These are phyloP conservation scores for Agaricus blazei DNA, from an alignment of 768 basidiomycete species.

Conservation along the genomic window DNA sequence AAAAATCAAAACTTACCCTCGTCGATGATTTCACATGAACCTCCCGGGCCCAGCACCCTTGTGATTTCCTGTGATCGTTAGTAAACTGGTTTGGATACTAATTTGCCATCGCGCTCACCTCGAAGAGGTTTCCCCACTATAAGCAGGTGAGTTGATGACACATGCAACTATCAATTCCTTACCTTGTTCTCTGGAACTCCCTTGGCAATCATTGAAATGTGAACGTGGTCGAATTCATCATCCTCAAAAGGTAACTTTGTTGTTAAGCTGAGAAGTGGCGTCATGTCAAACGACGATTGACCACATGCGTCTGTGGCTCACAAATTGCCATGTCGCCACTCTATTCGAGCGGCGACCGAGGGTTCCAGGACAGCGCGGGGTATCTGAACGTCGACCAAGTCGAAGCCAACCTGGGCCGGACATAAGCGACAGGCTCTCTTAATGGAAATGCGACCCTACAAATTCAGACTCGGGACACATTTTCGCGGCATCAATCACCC, in stretches of 20 bases:
- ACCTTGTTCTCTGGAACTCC: conserved; percentile 78
- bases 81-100: background rate
- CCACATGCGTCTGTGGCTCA: conserved; percentile 22
- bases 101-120: conserved; percentile 33
- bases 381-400: conserved; percentile 72
- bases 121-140: conserved; percentile 68
- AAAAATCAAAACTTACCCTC: conserved; percentile 44
- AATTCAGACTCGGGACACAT: conserved; percentile 63
- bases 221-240: conserved; percentile 80
- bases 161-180: conserved; percentile 9
- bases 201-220: conserved; percentile 57
- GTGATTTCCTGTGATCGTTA: conserved; percentile 53
- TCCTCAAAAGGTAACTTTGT: conserved; percentile 78
- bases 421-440: background rate
- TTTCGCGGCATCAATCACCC: conserved; percentile 71
- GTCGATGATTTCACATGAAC: conserved; percentile 67
- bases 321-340: conserved; percentile 80
- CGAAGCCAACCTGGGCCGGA: conserved; percentile 61
- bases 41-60: conserved; percentile 64
- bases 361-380: conserved; percentile 47
- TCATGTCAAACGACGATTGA: background rate
- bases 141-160: conserved; percentile 4
- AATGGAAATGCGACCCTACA: conserved; percentile 30
- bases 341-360: conserved; percentile 50
- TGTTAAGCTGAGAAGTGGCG: conserved; percentile 45